Conservation (phyloP, 768 basidiomycete genomes). For the Lactarius trivialis region DNA sequence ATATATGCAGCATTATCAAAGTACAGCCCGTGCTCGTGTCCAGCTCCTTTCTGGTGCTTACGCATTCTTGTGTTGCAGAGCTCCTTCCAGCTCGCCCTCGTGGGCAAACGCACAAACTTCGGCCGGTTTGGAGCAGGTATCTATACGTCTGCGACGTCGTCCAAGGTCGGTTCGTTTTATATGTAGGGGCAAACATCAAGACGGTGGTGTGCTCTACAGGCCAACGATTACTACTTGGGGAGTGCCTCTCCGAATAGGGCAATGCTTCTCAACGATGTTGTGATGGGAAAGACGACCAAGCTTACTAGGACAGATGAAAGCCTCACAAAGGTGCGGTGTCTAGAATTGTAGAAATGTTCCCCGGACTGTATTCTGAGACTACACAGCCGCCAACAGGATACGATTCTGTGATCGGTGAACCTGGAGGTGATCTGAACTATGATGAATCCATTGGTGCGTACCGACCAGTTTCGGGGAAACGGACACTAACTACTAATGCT, state of each 20-base stretch:
- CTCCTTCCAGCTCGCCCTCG: conserved; percentile 23
- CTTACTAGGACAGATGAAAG: conserved; percentile 7
- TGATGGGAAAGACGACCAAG: conserved; percentile 24
- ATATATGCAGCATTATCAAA: conserved; percentile 25
- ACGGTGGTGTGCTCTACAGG: conserved; percentile 13
- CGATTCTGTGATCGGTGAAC: conserved; percentile 27
- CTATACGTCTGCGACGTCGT: conserved; percentile 28
- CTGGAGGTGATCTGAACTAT: conserved; percentile 27
- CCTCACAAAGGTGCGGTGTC: conserved; percentile 22
- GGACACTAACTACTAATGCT: background rate
- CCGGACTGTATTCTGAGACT: background rate
- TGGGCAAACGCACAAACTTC: conserved; percentile 21
- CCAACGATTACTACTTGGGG: conserved; percentile 24
- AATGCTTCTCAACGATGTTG: conserved; percentile 26
- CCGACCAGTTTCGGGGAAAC: background rate
- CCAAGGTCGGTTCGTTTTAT: conserved; percentile 21
- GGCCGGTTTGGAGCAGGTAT: conserved; percentile 26
- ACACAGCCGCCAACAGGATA: conserved; percentile 24
- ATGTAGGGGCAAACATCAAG: background rate
- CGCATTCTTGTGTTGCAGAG: conserved; percentile 5
- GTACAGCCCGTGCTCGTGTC: conserved; percentile 2
- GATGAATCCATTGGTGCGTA: conserved; percentile 27
- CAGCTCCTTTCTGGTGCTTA: background rate
- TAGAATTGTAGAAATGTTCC: background rate
- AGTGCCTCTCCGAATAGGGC: conserved; percentile 19